These are phyloP conservation scores for Curvularia verruculosa DNA, from an alignment of 2,329 filamentous ascomycete species.

Conservation along the genomic window DNA sequence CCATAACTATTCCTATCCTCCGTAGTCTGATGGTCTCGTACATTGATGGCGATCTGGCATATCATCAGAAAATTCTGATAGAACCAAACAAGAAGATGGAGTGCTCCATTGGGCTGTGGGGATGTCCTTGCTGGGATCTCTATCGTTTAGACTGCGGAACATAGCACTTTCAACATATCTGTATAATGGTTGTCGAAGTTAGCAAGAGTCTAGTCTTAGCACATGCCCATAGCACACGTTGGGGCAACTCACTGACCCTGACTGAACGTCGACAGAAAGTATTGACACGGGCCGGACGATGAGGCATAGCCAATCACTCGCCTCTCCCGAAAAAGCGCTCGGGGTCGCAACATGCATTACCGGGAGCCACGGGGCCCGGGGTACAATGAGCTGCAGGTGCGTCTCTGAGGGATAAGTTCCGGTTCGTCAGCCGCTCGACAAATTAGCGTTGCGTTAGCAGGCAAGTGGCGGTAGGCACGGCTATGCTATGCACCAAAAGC, in stretches of 20 bases:
- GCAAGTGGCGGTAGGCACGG: not conserved
- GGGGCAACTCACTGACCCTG: not conserved
- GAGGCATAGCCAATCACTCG: not conserved
- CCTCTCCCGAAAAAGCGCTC: not conserved
- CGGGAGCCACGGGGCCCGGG: not conserved
- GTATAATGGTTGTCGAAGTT: not conserved
- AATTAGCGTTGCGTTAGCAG: not conserved
- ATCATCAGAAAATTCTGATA: not conserved
- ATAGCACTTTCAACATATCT: not conserved
- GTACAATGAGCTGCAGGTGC: constrained; percentile 7
- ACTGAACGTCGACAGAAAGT: constrained; percentile 7
- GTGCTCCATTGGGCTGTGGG: not conserved
- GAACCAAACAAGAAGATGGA: no score
- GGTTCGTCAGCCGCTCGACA: not conserved
- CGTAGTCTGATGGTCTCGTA: no score
- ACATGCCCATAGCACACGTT: constrained; percentile 11
- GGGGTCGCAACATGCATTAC: constrained; percentile 1
- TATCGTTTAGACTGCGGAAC: not conserved
- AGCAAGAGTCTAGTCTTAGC: not conserved
- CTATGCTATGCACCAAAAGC: not conserved
- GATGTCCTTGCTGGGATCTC: not conserved
- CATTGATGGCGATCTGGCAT: not conserved
- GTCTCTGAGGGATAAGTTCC: not conserved
- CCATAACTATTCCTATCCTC: not conserved
- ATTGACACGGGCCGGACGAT: constrained; percentile 6